Percentiles rank a stretch among this genome's conserved stretches.
Evolutionary conservation across 371 early-diverging fungal species (phyloP).

Genomic region (Apophysomyces trapeziformis): DNA sequence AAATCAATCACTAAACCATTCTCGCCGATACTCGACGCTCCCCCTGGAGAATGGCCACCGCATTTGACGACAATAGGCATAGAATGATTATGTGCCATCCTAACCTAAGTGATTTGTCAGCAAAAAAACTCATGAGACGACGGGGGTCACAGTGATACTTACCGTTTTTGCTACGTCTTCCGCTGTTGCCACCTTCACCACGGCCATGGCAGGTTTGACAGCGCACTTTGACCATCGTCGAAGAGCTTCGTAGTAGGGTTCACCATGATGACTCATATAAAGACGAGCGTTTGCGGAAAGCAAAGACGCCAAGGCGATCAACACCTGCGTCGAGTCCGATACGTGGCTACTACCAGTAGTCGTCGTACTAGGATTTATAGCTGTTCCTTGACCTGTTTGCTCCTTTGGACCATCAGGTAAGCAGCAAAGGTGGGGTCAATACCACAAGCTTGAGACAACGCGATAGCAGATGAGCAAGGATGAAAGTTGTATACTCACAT

Average conservation of each 20-base stretch:
- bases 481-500: neutral
- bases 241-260: slow-evolving; percentile 23
- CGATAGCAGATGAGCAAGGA: neutral
- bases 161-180: slow-evolving; percentile 39
- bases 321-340: slow-evolving; percentile 15
- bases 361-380: neutral
- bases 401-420: slow-evolving; percentile 21
- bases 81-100: slow-evolving; percentile 23
- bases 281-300: slow-evolving; percentile 28
- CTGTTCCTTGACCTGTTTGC: slow-evolving; percentile 1
- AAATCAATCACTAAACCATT: slow-evolving; percentile 49
- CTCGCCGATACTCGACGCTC: slow-evolving; percentile 37
- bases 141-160: neutral
- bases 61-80: slow-evolving; percentile 44
- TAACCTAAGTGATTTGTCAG: slow-evolving; percentile 19
- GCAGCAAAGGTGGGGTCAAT: slow-evolving; percentile 37
- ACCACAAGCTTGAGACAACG: slow-evolving; percentile 40
- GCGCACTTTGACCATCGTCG: slow-evolving; percentile 34
- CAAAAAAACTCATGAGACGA: neutral
- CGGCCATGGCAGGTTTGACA: slow-evolving; percentile 26
- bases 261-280: slow-evolving; percentile 24
- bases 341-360: neutral
- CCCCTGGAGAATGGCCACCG: slow-evolving; percentile 67
- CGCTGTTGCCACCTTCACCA: slow-evolving; percentile 25
- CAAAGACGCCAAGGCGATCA: slow-evolving; percentile 26